Conservation (phyloP, 768 basidiomycete species). For the Podaxis sp. region DNA sequence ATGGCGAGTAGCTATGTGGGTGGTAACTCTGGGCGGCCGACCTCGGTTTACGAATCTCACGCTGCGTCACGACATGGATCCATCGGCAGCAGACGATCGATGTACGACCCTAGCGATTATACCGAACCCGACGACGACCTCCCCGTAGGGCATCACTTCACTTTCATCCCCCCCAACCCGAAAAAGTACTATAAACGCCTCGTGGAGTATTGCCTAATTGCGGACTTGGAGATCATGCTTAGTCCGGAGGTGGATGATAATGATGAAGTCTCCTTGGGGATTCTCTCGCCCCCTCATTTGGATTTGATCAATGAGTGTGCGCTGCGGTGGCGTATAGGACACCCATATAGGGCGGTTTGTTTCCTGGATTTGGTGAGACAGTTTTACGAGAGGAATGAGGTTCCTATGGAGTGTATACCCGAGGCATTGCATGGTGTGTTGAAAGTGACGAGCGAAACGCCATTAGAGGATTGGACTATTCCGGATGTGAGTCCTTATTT, state of each 20-base stretch:
- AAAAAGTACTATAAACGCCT: constrained; percentile 83
- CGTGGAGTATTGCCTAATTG: constrained; percentile 76
- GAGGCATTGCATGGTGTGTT: constrained; percentile 79
- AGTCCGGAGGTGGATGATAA: constrained; percentile 90
- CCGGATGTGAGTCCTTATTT: constrained; percentile 66
- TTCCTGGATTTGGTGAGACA: constrained; percentile 86
- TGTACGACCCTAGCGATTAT: constrained; percentile 42
- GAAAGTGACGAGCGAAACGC: constrained; percentile 69
- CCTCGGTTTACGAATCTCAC: constrained; percentile 50
- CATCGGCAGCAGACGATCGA: constrained; percentile 67
- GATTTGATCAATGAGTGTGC: constrained; percentile 89
- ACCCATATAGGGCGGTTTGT: constrained; percentile 71
- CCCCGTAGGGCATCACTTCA: constrained; percentile 75
- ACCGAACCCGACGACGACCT: constrained; percentile 67
- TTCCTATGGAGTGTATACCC: constrained; percentile 92
- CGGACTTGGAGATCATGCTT: constrained; percentile 87
- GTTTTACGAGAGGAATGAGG: constrained; percentile 85
- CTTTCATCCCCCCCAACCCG: constrained; percentile 89
- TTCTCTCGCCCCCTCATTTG: constrained; percentile 76
- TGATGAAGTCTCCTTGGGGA: constrained; percentile 93
- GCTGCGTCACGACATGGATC: constrained; percentile 55
- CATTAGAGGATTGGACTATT: constrained; percentile 73
- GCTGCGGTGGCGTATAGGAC: constrained; percentile 84
- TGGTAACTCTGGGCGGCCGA: constrained; percentile 41
- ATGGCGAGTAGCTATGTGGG: constrained; percentile 9